phyloP scores from a whole-genome alignment of 2,329 filamentous ascomycete genomes.

The Ophiosphaerella herpotricha region DNA sequence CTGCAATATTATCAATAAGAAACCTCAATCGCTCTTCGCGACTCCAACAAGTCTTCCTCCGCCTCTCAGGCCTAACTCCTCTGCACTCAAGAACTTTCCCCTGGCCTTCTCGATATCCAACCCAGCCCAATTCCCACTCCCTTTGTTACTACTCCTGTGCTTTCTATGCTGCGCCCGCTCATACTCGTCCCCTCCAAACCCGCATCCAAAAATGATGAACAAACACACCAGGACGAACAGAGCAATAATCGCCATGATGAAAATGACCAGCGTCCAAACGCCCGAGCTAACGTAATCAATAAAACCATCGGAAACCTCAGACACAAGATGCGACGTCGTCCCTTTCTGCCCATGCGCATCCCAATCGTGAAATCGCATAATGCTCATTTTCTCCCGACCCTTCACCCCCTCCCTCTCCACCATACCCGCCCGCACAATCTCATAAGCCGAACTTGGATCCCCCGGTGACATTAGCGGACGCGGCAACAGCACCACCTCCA shows the following conservation, averaged over 20 bases:
- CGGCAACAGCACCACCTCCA: conserved; percentile 34
- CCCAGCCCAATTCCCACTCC: conserved; percentile 10
- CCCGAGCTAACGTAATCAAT: conserved; percentile 27
- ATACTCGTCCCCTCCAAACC: conserved; percentile 33
- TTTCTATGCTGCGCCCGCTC: conserved; percentile 34
- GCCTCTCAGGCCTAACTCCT: conserved; percentile 32
- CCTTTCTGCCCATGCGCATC: conserved; percentile 36
- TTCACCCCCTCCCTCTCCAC: conserved; percentile 7
- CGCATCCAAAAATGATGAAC: conserved; percentile 31
- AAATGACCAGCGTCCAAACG: conserved; percentile 29
- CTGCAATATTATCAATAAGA: too few species aligned
- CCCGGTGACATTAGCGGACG: conserved; percentile 28
- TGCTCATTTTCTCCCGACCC: conserved; percentile 1
- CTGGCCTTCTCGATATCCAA: conserved; percentile 29
- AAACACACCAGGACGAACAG: conserved; percentile 33
- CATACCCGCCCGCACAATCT: conserved; percentile 30
- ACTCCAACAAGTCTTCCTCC: conserved; percentile 35
- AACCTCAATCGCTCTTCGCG: conserved; percentile 39
- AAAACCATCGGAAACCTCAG: conserved; percentile 12
- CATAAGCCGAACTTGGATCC: conserved; percentile 22
- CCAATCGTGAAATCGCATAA: conserved; percentile 38
- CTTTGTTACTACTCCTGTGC: conserved; percentile 12
- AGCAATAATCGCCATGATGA: conserved; percentile 25
- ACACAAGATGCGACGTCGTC: conserved; percentile 25
- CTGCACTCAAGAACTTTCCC: conserved; percentile 28